Conservation (phyloP, 2,329 filamentous ascomycete genomes). For the Ambrosiella cleistominuta region DNA sequence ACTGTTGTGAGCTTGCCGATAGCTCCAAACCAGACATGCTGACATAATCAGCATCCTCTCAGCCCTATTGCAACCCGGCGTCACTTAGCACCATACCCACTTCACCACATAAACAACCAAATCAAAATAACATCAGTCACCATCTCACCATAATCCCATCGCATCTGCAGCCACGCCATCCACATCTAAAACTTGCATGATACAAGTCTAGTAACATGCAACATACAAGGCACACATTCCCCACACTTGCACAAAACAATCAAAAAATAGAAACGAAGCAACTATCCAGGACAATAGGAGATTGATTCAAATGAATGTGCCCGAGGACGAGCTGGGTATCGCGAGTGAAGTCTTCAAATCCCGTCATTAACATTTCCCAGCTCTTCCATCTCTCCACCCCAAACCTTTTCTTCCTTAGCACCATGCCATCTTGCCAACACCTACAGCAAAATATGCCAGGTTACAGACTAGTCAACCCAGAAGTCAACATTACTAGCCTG, state of each 20-base stretch:
- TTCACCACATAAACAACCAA: background rate
- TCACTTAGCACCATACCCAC: background rate
- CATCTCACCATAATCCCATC: background rate
- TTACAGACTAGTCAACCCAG: no score
- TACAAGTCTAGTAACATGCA: background rate
- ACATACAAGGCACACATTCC: slow-evolving; percentile 15
- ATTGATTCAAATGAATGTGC: slow-evolving; percentile 11
- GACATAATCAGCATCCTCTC: no score
- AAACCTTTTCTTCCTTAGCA: background rate
- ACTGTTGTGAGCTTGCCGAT: no score
- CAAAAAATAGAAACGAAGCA: slow-evolving; percentile 13
- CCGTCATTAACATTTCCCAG: background rate
- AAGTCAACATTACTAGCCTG: background rate
- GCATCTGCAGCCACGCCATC: background rate
- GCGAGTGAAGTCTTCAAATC: slow-evolving; percentile 5
- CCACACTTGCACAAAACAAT: background rate
- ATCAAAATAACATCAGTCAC: background rate
- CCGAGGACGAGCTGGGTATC: slow-evolving; percentile 14
- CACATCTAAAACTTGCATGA: background rate
- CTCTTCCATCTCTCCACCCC: background rate
- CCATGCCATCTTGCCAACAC: background rate
- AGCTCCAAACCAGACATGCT: no score
- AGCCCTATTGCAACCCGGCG: no score
- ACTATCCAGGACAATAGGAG: slow-evolving; percentile 3
- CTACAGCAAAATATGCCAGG: no score